phyloP scores from a whole-genome alignment of 371 early-diverging fungal species.

The Mucor saturninus region DNA sequence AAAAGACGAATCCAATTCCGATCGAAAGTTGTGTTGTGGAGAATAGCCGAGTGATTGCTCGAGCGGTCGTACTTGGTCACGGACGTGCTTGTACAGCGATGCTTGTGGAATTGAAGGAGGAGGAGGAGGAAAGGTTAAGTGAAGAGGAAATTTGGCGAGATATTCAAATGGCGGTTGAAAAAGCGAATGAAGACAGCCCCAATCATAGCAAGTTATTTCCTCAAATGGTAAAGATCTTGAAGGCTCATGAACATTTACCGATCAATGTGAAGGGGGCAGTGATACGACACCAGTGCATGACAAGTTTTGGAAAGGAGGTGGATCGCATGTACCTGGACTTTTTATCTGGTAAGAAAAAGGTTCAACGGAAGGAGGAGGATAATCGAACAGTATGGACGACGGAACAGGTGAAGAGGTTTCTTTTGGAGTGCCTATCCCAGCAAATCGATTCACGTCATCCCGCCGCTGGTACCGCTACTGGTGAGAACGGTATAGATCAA shows the following conservation, averaged over 20 bases:
- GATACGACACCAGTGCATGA: slow-evolving; percentile 13
- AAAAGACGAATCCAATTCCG: slow-evolving; percentile 47
- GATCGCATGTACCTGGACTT: slow-evolving; percentile 32
- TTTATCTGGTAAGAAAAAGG: slow-evolving; percentile 1
- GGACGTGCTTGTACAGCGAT: slow-evolving; percentile 33
- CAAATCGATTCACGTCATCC: background rate
- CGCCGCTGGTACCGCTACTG: background rate
- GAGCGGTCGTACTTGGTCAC: slow-evolving; percentile 33
- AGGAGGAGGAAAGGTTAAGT: too few relatives aligned
- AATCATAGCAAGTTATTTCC: slow-evolving; percentile 37
- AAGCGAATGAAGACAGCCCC: slow-evolving; percentile 38
- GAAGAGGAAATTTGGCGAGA: background rate
- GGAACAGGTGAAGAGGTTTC: background rate
- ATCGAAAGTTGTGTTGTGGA: slow-evolving; percentile 35
- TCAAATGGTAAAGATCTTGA: slow-evolving; percentile 50
- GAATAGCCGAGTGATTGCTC: slow-evolving; percentile 18
- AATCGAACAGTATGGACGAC: too few relatives aligned
- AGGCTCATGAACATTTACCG: slow-evolving; percentile 24
- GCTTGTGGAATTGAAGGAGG: slow-evolving; percentile 21
- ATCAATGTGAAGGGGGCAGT: slow-evolving; percentile 42
- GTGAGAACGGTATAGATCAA: background rate
- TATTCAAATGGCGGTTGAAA: slow-evolving; percentile 32
- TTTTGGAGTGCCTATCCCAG: too few relatives aligned
- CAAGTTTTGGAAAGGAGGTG: slow-evolving; percentile 15
- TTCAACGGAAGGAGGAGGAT: too few relatives aligned